Evolutionary conservation across 2,329 filamentous ascomycete species (phyloP), one percentile per base, ranked within the genome.

Genomic region (Lecanicillium sp.): DNA sequence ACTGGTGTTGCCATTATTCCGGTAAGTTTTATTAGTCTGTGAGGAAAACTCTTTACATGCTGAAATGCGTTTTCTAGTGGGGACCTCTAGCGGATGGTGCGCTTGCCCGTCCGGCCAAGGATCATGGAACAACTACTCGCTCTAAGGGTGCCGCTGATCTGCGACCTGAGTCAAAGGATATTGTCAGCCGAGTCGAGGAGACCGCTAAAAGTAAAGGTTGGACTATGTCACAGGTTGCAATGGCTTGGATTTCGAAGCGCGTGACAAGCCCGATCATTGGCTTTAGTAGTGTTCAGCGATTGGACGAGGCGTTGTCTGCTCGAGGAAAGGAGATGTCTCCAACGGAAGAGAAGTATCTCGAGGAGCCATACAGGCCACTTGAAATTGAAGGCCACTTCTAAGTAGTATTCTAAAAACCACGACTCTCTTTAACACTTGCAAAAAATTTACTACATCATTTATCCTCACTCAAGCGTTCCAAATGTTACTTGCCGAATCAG

Each of bases 181-280:
- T 62, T 39, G 43, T 61, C 36, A 36, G 48, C 34, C 39, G 56
- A 22, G 48, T 61, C 2, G 65, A 77, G 54, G 70, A 81, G 53
- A 46, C 81, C 20, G 74, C 77, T 0, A 60, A 67, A 47, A 73
- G 74, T 59, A 65, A 68, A 42, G 66, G 61, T 1, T 71, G 71
- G 58, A 72, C 67, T 43, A 83, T 84, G 70, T 70, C 71, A 36
- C 73, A 80, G 43, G 72, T 85, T 15, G 71, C 76, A 0, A 65
- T 81, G 36, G 79, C 79, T 2, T 85, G 81, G 81, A 66, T 70
- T 41, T 60, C 72, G 49, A 65, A 68, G 42, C 63, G 67, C 20
- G 68, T 70, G 2, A 58, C 66, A 6, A 72, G 67, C 44, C 79
- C 79, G 0, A 80, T 83, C 46, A 64, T 82, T 39, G 79, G 79